Percentiles rank a stretch among this genome's conserved stretches.
Conservation (phyloP, 2,329 filamentous ascomycete genomes). For the Xylariales sp. region DNA sequence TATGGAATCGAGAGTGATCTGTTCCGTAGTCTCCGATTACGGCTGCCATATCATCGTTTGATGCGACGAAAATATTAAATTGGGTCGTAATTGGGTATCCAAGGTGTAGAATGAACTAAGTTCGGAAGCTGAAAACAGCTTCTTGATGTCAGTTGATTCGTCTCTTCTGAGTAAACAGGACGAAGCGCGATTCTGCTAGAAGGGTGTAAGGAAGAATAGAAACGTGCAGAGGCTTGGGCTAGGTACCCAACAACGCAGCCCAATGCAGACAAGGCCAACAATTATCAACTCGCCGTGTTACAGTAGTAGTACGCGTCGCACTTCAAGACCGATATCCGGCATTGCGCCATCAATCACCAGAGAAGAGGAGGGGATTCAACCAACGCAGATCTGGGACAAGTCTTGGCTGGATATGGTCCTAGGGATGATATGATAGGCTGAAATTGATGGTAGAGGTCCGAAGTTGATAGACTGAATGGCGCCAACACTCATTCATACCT, state of each 20-base stretch:
- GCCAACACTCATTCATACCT: no score
- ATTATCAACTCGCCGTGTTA: background rate
- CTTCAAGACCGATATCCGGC: background rate
- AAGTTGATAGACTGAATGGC: no score
- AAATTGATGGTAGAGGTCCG: no score
- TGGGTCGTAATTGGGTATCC: conserved; percentile 10
- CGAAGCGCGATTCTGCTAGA: background rate
- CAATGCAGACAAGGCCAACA: background rate
- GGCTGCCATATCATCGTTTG: conserved; percentile 54
- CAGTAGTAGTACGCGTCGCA: conserved; percentile 1
- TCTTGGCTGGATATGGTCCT: background rate
- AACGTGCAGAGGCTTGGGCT: background rate
- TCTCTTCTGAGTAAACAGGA: background rate
- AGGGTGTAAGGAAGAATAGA: background rate
- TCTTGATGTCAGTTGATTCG: background rate
- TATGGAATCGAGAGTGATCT: conserved; percentile 66
- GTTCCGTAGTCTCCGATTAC: conserved; percentile 68
- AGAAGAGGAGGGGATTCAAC: background rate
- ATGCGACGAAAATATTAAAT: conserved; percentile 7
- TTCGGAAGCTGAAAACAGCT: background rate
- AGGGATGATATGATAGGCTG: background rate
- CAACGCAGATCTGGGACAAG: background rate
- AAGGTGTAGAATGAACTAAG: conserved; percentile 4
- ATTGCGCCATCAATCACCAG: no score
- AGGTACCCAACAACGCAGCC: background rate